Base-by-base conservation (phyloP, 2,329 filamentous ascomycete genomes). In the Fusarium dlaminii region DNA sequence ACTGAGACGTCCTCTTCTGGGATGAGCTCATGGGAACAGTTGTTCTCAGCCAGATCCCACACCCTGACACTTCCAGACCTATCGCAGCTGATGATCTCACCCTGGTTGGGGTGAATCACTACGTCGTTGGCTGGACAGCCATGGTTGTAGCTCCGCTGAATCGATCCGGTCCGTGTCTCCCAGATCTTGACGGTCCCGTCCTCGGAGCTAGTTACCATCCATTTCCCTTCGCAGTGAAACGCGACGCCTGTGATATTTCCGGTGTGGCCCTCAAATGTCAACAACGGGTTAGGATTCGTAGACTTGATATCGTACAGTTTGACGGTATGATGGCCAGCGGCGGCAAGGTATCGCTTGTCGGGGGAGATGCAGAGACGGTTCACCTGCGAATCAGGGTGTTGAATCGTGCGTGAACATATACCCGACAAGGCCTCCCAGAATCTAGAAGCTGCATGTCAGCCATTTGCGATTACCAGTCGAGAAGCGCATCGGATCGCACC, bases 301-400 rank as follows among this genome's bases (percentile, higher is more conserved):
- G 95, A 98, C 81, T 98, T 98, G 86, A 98, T 98, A 80, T 99
- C 96, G 86, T 97, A 99, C 66, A 99, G 93, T 85, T 98, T 98
- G 80, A 99, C 94, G 58, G 93, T 95, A 82, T 96, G 89, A 81
- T 92, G 89, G 77, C 89, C 89, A 13, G 89, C 89, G n/a, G 94
- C 95, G 39, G 95, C 96, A 62, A 98, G 92, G 83, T 93, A 98
- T 72, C 96, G 93, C 85, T 99, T 99, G 86, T 99, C 96, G 72
- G 96, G 96, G 18, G 96, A 98, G 80, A 99, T 99, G 83, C 96
- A 98, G 55, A 99, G 92, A 48, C 96, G 94, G 84, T 99, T 99
- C 77, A 99, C 96, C 84, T 99, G 96, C 15, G 96, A 98, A 83
- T 99, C 96, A 6, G 96, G 94, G 81, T 99, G 96, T 78, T 98